Evolutionary conservation across 768 basidiomycete species (phyloP).

Genomic region (Phanerochaete carnosa): DNA sequence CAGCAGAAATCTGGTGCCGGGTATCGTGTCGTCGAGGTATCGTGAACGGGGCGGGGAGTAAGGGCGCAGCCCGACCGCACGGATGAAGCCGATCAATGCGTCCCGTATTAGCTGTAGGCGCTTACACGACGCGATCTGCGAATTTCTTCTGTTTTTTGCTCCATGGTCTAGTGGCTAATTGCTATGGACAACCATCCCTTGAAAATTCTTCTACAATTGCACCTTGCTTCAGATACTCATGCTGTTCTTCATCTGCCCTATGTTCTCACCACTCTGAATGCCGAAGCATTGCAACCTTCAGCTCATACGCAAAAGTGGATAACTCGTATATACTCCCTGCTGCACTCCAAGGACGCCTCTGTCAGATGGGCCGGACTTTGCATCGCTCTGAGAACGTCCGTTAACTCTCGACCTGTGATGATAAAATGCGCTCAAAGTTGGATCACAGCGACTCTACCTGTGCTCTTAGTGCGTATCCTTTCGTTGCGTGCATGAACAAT

Average conservation of each 20-base stretch:
- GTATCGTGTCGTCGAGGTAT: background rate
- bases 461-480: conserved; percentile 53
- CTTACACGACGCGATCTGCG: background rate
- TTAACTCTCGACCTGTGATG: conserved; percentile 55
- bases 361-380: conserved; percentile 80
- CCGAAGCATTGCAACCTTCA: conserved; percentile 54
- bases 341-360: conserved; percentile 75
- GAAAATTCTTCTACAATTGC: conserved; percentile 63
- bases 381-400: conserved; percentile 64
- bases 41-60: background rate
- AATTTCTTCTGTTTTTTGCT: background rate
- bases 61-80: background rate
- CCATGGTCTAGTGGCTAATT: too few species aligned
- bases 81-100: background rate
- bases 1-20: background rate
- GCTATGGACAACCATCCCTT: conserved; percentile 39
- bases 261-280: conserved; percentile 51
- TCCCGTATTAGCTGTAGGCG: background rate
- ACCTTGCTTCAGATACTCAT: conserved; percentile 66
- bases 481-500: background rate
- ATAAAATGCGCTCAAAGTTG: conserved; percentile 71
- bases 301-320: conserved; percentile 73
- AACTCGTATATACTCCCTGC: conserved; percentile 65
- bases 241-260: conserved; percentile 57
- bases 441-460: conserved; percentile 61